Conservation (phyloP, 73 alveolate genomes). For the Stentor roeselii region DNA sequence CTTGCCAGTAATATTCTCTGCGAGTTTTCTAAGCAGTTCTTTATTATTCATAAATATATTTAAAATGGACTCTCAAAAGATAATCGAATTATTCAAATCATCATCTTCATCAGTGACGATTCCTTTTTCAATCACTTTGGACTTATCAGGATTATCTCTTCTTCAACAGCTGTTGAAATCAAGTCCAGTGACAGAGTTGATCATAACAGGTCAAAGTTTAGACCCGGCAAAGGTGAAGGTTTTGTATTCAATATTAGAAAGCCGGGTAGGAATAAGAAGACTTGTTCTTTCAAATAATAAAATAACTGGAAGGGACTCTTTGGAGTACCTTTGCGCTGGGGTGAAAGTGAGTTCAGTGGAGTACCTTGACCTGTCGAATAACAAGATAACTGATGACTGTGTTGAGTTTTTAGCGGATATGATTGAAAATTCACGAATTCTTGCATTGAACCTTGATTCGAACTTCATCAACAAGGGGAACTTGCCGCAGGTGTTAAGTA, state of each 20-base stretch:
- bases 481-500: not conserved
- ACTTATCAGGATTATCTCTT: not conserved
- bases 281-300: not conserved
- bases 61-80: too few relatives aligned
- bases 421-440: not conserved
- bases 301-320: not conserved
- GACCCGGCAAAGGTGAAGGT: not conserved
- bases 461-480: not conserved
- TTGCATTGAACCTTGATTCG: not conserved
- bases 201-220: not conserved
- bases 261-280: not conserved
- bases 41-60: too few relatives aligned
- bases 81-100: not conserved
- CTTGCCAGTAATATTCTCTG: too few relatives aligned
- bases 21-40: too few relatives aligned
- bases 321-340: not conserved
- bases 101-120: not conserved
- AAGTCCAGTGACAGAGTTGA: not conserved
- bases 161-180: not conserved
- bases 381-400: not conserved
- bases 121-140: not conserved
- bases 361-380: conserved; percentile 8
- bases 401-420: not conserved
- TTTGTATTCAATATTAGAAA: not conserved
- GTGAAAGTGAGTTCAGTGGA: not conserved